These are phyloP conservation scores for Calocera cornea DNA, from an alignment of 768 basidiomycete genomes.

Conservation along the genomic window DNA sequence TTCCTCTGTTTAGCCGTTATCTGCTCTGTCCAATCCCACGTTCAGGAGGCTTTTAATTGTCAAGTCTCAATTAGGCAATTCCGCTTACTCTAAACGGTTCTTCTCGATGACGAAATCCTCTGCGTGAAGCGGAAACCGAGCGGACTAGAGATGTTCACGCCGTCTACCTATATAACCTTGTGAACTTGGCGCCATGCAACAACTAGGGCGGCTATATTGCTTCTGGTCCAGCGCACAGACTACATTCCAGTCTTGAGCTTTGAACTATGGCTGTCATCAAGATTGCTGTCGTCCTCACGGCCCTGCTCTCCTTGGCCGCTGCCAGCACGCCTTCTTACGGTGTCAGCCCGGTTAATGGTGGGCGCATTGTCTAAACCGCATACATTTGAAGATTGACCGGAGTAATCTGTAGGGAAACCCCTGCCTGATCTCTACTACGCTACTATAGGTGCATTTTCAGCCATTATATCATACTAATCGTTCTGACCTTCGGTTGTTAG, in stretches of 20 bases:
- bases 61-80: background rate
- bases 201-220: background rate
- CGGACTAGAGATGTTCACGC: background rate
- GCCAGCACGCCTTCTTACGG: background rate
- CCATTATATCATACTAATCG: too few species aligned
- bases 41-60: background rate
- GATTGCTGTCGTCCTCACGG: background rate
- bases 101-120: background rate
- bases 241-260: background rate
- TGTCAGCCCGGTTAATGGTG: background rate
- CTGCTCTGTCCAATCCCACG: background rate
- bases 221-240: background rate
- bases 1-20: background rate
- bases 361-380: background rate
- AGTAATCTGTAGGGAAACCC: background rate
- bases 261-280: background rate
- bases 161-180: background rate
- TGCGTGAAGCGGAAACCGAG: background rate
- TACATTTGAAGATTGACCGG: background rate
- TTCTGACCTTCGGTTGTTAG: too few species aligned
- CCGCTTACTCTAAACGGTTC: background rate
- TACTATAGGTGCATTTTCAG: slow-evolving; percentile 24
- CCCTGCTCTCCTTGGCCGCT: background rate
- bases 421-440: slow-evolving; percentile 34
- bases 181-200: too few species aligned